Evolutionary conservation across 2,329 filamentous ascomycete species (phyloP).

Genomic region (Fusarium piperis): DNA sequence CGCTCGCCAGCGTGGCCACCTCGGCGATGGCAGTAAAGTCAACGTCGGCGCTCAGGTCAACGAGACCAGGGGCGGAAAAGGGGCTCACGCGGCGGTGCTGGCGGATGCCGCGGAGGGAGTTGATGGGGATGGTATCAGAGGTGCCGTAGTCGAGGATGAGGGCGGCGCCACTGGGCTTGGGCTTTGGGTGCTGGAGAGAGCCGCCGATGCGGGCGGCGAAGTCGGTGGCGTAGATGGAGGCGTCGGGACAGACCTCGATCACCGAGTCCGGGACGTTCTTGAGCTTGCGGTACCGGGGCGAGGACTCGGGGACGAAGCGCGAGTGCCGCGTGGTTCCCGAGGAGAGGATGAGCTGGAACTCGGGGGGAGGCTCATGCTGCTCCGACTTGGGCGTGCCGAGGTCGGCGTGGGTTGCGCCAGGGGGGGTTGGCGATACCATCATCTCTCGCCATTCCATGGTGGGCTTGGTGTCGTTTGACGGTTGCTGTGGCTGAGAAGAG

Average conservation of each 20-base stretch:
- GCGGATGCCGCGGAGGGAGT: constrained; percentile 90
- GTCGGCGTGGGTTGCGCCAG: constrained; percentile 61
- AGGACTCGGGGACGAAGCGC: constrained; percentile 84
- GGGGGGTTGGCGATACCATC: constrained; percentile 75
- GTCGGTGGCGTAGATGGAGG: constrained; percentile 79
- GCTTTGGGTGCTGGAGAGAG: constrained; percentile 62
- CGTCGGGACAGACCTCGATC: constrained; percentile 92
- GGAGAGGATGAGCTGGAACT: constrained; percentile 88
- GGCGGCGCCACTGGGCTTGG: constrained; percentile 79
- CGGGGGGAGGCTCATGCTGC: constrained; percentile 67
- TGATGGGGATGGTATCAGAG: constrained; percentile 78
- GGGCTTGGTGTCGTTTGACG: constrained; percentile 52
- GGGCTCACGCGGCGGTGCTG: constrained; percentile 80
- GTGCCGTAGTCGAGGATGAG: constrained; percentile 97
- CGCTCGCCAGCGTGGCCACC: constrained; percentile 77
- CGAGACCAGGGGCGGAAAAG: constrained; percentile 80
- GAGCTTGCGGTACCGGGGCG: constrained; percentile 79
- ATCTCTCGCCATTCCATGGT: constrained; percentile 81
- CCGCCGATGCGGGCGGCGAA: constrained; percentile 89
- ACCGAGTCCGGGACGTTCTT: constrained; percentile 73
- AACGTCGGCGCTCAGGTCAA: constrained; percentile 92
- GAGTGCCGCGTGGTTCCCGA: constrained; percentile 82
- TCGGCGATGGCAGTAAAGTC: constrained; percentile 92
- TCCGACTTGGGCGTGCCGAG: constrained; percentile 64
- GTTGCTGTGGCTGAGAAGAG: constrained; percentile 46